Base-by-base conservation (phyloP, 192 early-diverging fungal species). In the Entrophospora sp. region DNA sequence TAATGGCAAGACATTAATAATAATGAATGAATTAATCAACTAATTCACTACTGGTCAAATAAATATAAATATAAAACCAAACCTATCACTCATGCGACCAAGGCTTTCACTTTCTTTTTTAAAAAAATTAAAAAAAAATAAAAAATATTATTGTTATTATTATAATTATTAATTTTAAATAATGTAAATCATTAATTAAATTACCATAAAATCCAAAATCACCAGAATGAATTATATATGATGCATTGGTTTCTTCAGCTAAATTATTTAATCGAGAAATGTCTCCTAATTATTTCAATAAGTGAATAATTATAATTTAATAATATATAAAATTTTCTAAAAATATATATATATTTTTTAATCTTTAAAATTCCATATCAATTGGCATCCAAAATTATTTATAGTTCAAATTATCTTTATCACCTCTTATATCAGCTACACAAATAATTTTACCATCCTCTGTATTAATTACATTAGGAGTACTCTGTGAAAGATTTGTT, bases 171-270 rank as follows among this genome's bases (percentile, higher is more conserved):
- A 46, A 25, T 46, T 18, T 46, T 46, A 22, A n/a, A n/a, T 18
- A 45, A 44, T n/a, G 5, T 44, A 51, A 22, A 68, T 31, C 24
- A 51, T 22, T 34, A 5, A 61, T 22, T 31, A 5, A 13, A 5
- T 42, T 70, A 81, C 83, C 83, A 71, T 82, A 84, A 52, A 84
- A 84, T 28, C 80, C 80, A 63, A 84, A 84, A 67, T 84, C 83
- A 25, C 83, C 83, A 22, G 80, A 79, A 38, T 84, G 83, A 31
- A 84, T 80, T 30, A 84, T 71, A 58, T 73, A 61, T 32, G 74
- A 70, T 5, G 83, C 83, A 34, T 78, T 76, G 7, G 79, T 74
- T 42, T 81, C 75, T 44, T 77, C 75, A 40, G 79, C 83, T 16
- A 84, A 70, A 34, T 72, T 61, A 64, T 84, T 82, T 10, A 84